phyloP scores from a whole-genome alignment of 2,329 filamentous ascomycete species.

The Diplocarpon rosae region DNA sequence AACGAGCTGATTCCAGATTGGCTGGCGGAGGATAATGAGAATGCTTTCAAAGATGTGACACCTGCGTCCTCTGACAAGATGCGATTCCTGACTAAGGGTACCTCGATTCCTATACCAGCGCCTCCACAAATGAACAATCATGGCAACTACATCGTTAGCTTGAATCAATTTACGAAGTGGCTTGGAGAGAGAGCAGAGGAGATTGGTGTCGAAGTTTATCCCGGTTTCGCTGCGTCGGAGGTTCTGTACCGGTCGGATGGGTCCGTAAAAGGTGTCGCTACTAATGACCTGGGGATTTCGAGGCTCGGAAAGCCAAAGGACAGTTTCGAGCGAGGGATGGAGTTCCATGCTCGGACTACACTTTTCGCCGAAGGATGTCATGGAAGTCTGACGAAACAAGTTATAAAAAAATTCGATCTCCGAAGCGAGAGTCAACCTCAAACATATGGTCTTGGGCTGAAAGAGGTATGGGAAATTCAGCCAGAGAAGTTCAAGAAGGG shows the following conservation, averaged over 20 bases:
- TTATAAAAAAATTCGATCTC: constrained; percentile 88
- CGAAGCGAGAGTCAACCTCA: constrained; percentile 83
- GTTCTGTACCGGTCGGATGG: constrained; percentile 80
- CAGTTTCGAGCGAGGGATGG: constrained; percentile 92
- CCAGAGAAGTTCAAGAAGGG: constrained; percentile 87
- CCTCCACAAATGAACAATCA: constrained; percentile 98
- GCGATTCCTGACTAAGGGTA: constrained; percentile 81
- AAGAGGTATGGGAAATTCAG: constrained; percentile 95
- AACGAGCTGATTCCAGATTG: constrained; percentile 90
- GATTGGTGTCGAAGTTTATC: constrained; percentile 88
- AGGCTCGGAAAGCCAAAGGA: constrained; percentile 79
- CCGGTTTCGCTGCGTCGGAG: constrained; percentile 90
- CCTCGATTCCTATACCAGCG: constrained; percentile 67
- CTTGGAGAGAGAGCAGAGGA: constrained; percentile 94
- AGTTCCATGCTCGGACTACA: constrained; percentile 87
- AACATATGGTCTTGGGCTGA: constrained; percentile 88
- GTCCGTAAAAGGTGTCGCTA: constrained; percentile 86
- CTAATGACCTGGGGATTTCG: constrained; percentile 82
- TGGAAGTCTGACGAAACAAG: constrained; percentile 87
- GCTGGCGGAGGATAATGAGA: constrained; percentile 79
- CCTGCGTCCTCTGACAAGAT: constrained; percentile 77
- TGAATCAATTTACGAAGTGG: constrained; percentile 95
- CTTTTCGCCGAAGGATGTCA: constrained; percentile 93
- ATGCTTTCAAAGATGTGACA: constrained; percentile 78
- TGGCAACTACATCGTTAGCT: constrained; percentile 92